Evolutionary conservation across 2,329 filamentous ascomycete species (phyloP), one percentile per base, ranked within the genome.

Genomic region (Botrytis hyacinthi): DNA sequence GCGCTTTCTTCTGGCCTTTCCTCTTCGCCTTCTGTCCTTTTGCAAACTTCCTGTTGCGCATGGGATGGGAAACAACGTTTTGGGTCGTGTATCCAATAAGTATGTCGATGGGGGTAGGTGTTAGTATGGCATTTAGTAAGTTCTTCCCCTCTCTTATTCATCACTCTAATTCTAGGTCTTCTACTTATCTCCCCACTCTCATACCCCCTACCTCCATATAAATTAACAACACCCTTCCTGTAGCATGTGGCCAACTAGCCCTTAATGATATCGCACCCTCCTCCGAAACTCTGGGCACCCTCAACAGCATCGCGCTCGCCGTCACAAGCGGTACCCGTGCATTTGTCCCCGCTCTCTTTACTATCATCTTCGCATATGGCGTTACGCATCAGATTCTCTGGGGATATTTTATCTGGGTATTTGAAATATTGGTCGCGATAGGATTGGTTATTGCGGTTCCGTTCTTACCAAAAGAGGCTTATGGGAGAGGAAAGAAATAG

Each of bases 231-330:
- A 16, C 7, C 67, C 93, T 93, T 84, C 86, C 2, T n/a, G 92
- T 92, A 79, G 94, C 91, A 0, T 90, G 86, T 2, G 86, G 91
- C 0, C 92, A 95, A 83, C 88, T 95, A 14, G 89, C 89, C 0
- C 79, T 95, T 46, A 95, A 95, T 81, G 92, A 95, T 73, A 88
- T 92, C 3, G 86, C 90, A 0, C 93, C 93, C 0, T 88, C 86
- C 16, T 86, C 88, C 1, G 84, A 85, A 60, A 87, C 89, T 0
- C 83, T 95, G 16, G 92, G 91, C 0, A 93, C 89, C 0, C 83
- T 96, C 42, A 95, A 95, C 77, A 90, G 91, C 0, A 77, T 93
- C 1, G 87, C 88, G 0, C 83, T 95, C 73, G 91, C 91, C 0
- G 78, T 89, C 0, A 82, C 84, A 0, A 90, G 89, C 75, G 90